Conservation (phyloP, 768 basidiomycete species). For the Leccinum truebloodii region DNA sequence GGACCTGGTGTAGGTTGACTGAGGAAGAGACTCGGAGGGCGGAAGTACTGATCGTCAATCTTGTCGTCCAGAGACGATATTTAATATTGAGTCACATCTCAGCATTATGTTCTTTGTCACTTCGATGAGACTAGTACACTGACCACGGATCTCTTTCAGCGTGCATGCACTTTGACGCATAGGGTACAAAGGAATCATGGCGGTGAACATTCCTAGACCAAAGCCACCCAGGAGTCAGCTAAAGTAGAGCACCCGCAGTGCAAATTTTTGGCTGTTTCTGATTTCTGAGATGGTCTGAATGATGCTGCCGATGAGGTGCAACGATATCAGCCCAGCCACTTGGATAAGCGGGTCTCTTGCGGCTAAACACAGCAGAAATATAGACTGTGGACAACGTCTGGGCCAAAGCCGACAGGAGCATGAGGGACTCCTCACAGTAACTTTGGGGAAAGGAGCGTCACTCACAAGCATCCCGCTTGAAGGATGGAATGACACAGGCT, state of each 20-base stretch:
- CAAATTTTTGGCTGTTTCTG: slow-evolving; percentile 38
- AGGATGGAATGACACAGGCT: slow-evolving; percentile 50
- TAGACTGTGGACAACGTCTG: slow-evolving; percentile 40
- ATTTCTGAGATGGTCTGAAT: slow-evolving; percentile 47
- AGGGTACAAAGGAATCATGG: slow-evolving; percentile 44
- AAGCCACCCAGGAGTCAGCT: slow-evolving; percentile 62
- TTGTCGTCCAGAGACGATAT: no score
- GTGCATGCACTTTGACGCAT: slow-evolving; percentile 48
- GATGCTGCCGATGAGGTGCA: slow-evolving; percentile 44
- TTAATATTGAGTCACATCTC: slow-evolving; percentile 24
- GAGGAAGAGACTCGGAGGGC: no score
- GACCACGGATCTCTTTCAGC: slow-evolving; percentile 47
- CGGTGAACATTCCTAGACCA: slow-evolving; percentile 56
- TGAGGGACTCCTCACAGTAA: background rate
- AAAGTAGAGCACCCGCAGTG: slow-evolving; percentile 43
- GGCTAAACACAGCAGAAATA: slow-evolving; percentile 44
- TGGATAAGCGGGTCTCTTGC: slow-evolving; percentile 43
- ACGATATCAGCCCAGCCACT: slow-evolving; percentile 42
- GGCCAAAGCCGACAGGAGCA: slow-evolving; percentile 37
- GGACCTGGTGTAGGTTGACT: no score
- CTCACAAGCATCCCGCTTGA: slow-evolving; percentile 51
- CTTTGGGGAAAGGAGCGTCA: no score
- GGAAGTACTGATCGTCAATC: no score
- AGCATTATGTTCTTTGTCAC: slow-evolving; percentile 35
- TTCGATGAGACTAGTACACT: slow-evolving; percentile 48